Evolutionary conservation across 257 asterid genomes (phyloP), one percentile per base, ranked within the genome.

Genomic region (Pogostemon cablin): DNA sequence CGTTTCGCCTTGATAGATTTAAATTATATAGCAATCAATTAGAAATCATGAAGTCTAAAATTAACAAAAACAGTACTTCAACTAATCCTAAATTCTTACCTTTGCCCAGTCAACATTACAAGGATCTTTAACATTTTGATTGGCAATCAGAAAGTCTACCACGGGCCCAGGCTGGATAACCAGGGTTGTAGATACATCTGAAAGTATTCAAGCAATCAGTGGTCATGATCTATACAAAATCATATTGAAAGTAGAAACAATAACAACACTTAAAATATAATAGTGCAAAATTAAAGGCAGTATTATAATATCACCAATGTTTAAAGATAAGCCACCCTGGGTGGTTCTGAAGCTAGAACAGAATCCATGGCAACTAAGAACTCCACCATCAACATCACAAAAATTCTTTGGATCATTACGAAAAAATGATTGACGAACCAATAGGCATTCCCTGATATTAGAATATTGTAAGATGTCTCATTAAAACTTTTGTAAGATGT

Each of bases 141-240:
- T 91, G 5, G 88, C 90, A 48, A 84, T 65, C 64, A 90, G 68
- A 74, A 90, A 90, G 69, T 87, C 96, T 0, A 71, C 89, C 32
- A 90, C 89, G n/a, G 92, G 90, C 37, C 96, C 96, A 10, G 95
- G 96, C 78, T 78, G 87, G 68, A 90, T 84, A 34, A 87, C 84
- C 96, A 90, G 87, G 7, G 96, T 90, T 6, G 96, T 90, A 3
- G 96, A 84, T 32, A 90, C 96, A 71, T 90, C 96, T 89, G 88
- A 41, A 65, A 34, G 69, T n/a, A 68, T 61, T 44, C 5, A 53
- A 74, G 60, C 41, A 68, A 32, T 41, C 57, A 48, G 11, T 34
- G 5, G 34, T 11, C 35, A 42, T 37, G 67, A 6, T 17, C 3
- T n/a, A 48, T 40, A 43, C 38, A 49, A 20, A 20, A 20, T 61